phyloP scores from a whole-genome alignment of 345 rosid genomes.

The Ceriops zippeliana region DNA sequence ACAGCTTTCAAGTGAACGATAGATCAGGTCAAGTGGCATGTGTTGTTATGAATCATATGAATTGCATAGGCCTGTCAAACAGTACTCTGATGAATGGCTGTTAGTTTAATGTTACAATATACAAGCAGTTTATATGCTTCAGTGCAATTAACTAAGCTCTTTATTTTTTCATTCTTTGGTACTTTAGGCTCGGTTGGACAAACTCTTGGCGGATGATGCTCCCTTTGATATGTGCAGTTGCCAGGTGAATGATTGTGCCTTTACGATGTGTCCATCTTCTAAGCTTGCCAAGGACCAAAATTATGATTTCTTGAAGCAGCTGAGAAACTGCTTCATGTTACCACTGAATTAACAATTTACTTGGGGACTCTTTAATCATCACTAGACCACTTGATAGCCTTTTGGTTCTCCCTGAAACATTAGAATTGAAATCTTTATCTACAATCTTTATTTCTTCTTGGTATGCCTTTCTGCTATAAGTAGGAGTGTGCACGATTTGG shows the following conservation, averaged over 20 bases:
- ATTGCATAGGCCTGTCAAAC: neutral
- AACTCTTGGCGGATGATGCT: conserved; percentile 84
- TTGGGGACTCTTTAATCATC: neutral
- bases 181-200: conserved; percentile 73
- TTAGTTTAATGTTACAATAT: neutral
- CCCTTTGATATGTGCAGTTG: conserved; percentile 98
- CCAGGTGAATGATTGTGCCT: conserved; percentile 52
- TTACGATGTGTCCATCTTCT: neutral
- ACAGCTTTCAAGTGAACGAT: neutral
- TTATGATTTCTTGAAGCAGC: neutral
- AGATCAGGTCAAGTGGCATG: conserved; percentile 2
- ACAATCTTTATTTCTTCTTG: neutral
- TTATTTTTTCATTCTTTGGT: neutral
- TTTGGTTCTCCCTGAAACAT: neutral
- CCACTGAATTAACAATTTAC: neutral
- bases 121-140: neutral
- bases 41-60: neutral
- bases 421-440: neutral
- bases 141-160: too few relatives aligned
- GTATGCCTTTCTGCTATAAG: neutral
- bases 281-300: neutral
- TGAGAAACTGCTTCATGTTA: neutral
- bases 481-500: too few relatives aligned
- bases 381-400: too few relatives aligned
- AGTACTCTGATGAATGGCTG: neutral